Conservation (phyloP, 1,284 basidiomycete species). For the Malassezia dermatis region DNA sequence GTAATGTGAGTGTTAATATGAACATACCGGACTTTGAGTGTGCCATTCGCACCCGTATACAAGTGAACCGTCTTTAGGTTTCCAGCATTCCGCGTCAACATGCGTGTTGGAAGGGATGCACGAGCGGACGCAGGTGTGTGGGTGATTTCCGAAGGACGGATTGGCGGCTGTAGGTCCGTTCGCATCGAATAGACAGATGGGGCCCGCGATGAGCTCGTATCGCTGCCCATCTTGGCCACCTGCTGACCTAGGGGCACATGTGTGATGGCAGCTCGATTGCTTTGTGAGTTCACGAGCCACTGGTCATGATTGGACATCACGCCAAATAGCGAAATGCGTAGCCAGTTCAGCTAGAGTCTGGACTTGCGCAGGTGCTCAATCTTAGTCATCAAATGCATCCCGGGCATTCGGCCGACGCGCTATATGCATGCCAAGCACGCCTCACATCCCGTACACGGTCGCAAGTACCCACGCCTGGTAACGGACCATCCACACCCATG, state of each 20-base stretch:
- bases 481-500: neutral
- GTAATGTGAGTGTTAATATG: neutral
- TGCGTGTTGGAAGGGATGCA: neutral
- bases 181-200: neutral
- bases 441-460: too few relatives aligned
- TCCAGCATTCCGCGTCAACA: neutral
- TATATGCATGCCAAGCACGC: neutral
- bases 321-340: neutral
- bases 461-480: too few relatives aligned
- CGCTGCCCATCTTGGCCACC: neutral
- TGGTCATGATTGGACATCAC: conserved; percentile 3
- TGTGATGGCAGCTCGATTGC: neutral
- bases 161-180: neutral
- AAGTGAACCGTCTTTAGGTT: conserved; percentile 12
- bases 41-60: conserved; percentile 13
- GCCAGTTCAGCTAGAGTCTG: neutral
- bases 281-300: neutral
- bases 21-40: conserved; percentile 11
- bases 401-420: neutral
- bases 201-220: conserved; percentile 1
- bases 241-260: neutral
- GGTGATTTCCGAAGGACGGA: neutral
- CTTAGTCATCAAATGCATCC: neutral
- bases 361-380: neutral
- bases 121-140: neutral